Evolutionary conservation across 345 rosid genomes (phyloP), one percentile per base, ranked within the genome.

Genomic region (Aegle marmelos): DNA sequence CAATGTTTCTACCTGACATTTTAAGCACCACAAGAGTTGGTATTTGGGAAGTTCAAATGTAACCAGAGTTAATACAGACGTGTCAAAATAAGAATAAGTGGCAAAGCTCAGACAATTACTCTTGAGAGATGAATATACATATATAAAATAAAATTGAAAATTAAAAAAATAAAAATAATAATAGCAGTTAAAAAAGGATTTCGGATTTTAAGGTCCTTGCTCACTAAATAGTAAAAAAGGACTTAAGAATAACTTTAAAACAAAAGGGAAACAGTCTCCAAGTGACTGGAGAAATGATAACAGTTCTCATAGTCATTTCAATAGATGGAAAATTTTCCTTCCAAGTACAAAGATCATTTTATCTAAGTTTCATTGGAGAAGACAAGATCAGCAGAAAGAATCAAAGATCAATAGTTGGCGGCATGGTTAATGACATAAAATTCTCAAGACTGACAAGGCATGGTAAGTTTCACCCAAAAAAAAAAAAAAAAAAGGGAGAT

Each of bases 1-100:
- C 87, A 92, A 82, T 53, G 97, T 86, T 87, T 96, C 95, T 62
- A 94, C 97, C 99, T 96, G 91, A 71, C 71, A 73, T 81, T 72
- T 68, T 78, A 45, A 60, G 28, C 28, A n/a, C 67, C 77, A 59
- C 37, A 17, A 21, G 50, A 31, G 31, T 59, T 37, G 70, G 7
- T 27, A 45, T 62, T 54, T 71, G 39, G 54, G 61, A 53, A 68
- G 54, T 56, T 61, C 37, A 81, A 68, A 8, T 60, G 63, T 45
- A 65, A 36, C 58, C 67, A 63, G 68, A 24, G 41, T 56, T 68
- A 58, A 41, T 27, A 36, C 39, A 25, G 63, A 73, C 79, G 68
- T 31, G 79, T 37, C 64, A 25, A 70, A 24, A 27, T 41, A 54
- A 59, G 36, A 59, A 77, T 71, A 63, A 45, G 36, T 36, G 6